These are phyloP conservation scores for Camelina hispida DNA, from an alignment of 345 rosid species.

Conservation along the genomic window DNA sequence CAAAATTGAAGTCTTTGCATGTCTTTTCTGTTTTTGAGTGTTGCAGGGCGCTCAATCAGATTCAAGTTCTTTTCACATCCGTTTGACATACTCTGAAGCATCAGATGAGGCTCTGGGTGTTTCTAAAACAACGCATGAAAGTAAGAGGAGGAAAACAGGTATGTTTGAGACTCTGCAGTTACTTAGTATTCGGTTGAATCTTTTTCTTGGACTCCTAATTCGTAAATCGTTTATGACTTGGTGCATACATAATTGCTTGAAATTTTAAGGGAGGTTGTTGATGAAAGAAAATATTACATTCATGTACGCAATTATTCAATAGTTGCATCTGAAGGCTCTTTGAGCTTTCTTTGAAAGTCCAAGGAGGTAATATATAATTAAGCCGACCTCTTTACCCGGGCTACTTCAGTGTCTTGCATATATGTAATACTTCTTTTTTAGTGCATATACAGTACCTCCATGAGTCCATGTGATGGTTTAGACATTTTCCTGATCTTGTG, in stretches of 20 bases:
- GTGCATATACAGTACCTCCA: background rate
- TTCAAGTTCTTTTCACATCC: constrained; percentile 61
- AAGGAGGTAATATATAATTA: constrained; percentile 16
- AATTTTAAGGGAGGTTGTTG: constrained; percentile 19
- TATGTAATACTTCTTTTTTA: background rate
- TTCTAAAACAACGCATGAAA: constrained; percentile 45
- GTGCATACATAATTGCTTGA: constrained; percentile 19
- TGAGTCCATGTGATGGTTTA: background rate
- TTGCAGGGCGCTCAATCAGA: constrained; percentile 78
- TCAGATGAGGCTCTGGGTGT: constrained; percentile 43
- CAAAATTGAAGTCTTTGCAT: background rate
- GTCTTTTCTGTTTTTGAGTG: constrained; percentile 43
- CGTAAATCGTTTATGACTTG: background rate
- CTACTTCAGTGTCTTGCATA: constrained; percentile 8
- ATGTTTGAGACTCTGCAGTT: constrained; percentile 19
- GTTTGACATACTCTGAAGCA: constrained; percentile 63
- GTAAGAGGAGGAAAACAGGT: constrained; percentile 81
- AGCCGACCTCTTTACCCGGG: background rate
- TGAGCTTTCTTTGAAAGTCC: background rate
- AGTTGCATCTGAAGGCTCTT: constrained; percentile 4
- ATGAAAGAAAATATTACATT: constrained; percentile 6
- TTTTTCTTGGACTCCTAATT: constrained; percentile 1
- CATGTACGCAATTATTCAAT: constrained; percentile 1
- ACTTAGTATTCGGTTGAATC: background rate
- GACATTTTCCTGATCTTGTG: background rate